Evolutionary conservation across 2,329 filamentous ascomycete species (phyloP), one percentile per base, ranked within the genome.

Genomic region (Fusarium euwallaceae): DNA sequence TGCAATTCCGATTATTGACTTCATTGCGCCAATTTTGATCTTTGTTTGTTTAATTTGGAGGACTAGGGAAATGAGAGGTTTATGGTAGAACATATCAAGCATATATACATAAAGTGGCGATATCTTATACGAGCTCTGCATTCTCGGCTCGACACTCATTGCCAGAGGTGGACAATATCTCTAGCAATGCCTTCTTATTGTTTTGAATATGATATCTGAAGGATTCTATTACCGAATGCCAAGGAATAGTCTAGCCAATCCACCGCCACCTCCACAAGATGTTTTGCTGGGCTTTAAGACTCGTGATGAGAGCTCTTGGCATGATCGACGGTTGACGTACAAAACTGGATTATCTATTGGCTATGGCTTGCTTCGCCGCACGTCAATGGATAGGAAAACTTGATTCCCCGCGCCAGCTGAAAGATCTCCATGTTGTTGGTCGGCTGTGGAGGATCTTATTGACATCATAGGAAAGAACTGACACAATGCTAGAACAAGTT

Each of bases 71-170:
- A 43, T 20, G 39, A 7, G 24, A 27, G 24, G 4, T 27, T 4
- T 27, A 27, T 24, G 24, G 24, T 6, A 22, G 22, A 22, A 45
- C 4, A 45, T 7, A 4, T 16, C 20, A 24, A 48, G 4, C 22
- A 48, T 48, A 10, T 48, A 48, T 45, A 24, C 43, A 10, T 16
- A 24, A 22, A 17, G 43, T 48, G 43, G 43, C 43, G 8, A 10
- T 14, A 24, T 48, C 22, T 48, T 48, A 48, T 48, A 48, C 43
- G 43, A 48, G 43, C 14, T 17, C 22, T 48, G 22, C 43, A 48
- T 48, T 48, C 43, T 48, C 22, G 43, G 20, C 43, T 24, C 22
- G 20, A 48, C 43, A 17, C 12, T 10, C 43, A 48, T 48, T 16
- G 6, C 43, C 43, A 4, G 24, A 22, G 12, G 11, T 16, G 12